A percentile compares a stretch with the other conserved stretches of the same genome.
Evolutionary conservation across 495 filamentous ascomycete genomes (phyloP).

Genomic region (Ascodesmis nigricans): DNA sequence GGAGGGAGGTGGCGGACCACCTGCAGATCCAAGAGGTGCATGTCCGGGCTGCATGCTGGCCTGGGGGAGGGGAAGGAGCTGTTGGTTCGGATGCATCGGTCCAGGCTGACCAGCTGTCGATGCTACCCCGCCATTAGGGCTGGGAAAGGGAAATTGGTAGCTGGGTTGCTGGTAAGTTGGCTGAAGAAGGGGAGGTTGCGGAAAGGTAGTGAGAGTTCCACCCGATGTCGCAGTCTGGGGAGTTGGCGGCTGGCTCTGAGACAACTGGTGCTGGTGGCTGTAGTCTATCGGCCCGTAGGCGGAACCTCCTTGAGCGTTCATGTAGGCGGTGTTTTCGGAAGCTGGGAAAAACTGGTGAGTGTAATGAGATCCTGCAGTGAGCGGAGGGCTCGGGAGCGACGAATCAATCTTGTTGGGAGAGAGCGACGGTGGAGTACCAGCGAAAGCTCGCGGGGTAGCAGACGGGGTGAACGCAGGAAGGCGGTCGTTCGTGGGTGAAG

Average conservation of each 20-base stretch:
- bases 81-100: constrained; percentile 36
- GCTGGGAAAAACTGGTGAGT: too few species aligned
- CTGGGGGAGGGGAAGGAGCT: constrained; percentile 47
- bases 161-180: constrained; percentile 51
- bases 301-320: constrained; percentile 28
- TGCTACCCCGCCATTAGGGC: constrained; percentile 44
- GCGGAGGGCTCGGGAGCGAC: too few species aligned
- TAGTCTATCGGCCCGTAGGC: constrained; percentile 67
- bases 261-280: constrained; percentile 62
- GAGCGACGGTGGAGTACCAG: too few species aligned
- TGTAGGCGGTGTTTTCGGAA: constrained; percentile 26
- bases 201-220: constrained; percentile 44
- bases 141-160: constrained; percentile 47
- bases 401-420: too few species aligned
- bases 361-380: too few species aligned
- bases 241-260: constrained; percentile 55
- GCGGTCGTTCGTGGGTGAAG: too few species aligned
- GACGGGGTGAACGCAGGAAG: too few species aligned
- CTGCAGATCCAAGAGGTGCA: constrained; percentile 15
- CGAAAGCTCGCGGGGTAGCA: too few species aligned
- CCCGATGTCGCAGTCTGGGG: constrained; percentile 64
- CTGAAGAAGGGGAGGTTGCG: constrained; percentile 61
- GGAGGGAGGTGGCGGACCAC: constrained; percentile 18
- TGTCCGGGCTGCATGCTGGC: constrained; percentile 21
- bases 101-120: constrained; percentile 51